These are phyloP conservation scores for Mycosphaerella sp. DNA, from an alignment of 2,329 filamentous ascomycete species.

Conservation along the genomic window DNA sequence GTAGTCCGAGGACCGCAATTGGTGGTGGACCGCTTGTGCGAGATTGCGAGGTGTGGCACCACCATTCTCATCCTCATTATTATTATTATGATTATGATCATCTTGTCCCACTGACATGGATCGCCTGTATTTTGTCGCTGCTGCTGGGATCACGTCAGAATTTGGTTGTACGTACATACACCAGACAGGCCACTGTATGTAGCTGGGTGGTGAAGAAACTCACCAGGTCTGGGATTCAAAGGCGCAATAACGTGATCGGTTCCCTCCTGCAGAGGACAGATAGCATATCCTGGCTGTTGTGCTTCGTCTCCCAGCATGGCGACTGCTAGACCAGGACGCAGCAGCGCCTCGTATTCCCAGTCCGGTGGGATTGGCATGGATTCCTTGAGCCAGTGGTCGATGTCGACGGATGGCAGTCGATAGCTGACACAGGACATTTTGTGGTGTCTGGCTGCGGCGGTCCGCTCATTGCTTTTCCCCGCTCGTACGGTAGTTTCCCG, in stretches of 20 bases:
- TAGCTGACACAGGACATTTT: background rate
- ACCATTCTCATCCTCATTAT: too few relatives aligned
- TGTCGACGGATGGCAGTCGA: constrained; percentile 1
- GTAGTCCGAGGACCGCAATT: background rate
- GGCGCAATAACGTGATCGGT: background rate
- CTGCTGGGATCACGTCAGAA: background rate
- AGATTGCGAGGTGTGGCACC: background rate
- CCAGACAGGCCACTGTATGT: background rate
- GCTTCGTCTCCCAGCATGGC: background rate
- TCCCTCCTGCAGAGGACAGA: background rate
- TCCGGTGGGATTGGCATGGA: constrained; percentile 5
- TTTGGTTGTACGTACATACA: background rate
- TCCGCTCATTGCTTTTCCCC: background rate
- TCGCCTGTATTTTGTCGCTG: background rate
- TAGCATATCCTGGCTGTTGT: background rate
- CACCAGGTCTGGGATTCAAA: too few relatives aligned
- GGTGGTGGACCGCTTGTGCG: background rate
- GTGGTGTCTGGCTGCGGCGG: background rate
- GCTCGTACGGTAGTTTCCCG: background rate
- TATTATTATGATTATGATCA: too few relatives aligned
- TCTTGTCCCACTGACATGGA: background rate
- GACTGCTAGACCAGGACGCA: background rate
- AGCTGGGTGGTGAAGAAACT: background rate
- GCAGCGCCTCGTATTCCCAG: background rate
- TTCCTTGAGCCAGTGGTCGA: constrained; percentile 6